These are phyloP conservation scores for Penicillium hordei DNA, from an alignment of 2,329 filamentous ascomycete species.

Conservation along the genomic window DNA sequence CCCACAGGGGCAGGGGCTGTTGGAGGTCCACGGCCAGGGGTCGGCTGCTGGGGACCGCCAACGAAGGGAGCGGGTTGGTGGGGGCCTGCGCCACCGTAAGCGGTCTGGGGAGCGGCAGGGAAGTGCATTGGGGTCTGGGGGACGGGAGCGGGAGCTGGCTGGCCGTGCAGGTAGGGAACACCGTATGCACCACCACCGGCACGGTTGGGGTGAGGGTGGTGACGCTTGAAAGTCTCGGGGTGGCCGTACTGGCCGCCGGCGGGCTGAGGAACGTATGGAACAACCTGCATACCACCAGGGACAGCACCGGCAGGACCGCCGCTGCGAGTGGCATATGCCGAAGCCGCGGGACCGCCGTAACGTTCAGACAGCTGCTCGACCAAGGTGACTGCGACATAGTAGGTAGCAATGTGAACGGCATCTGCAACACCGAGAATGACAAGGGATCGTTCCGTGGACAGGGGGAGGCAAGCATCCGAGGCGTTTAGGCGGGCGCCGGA, in stretches of 20 bases:
- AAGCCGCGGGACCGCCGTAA: slow-evolving; percentile 92
- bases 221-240: slow-evolving; percentile 77
- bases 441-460: slow-evolving; percentile 95
- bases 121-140: slow-evolving; percentile 76
- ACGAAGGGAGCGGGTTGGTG: slow-evolving; percentile 69
- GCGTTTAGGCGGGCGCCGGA: slow-evolving; percentile 95
- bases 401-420: slow-evolving; percentile 97
- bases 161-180: slow-evolving; percentile 70
- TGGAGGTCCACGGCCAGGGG: slow-evolving; percentile 64
- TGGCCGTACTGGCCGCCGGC: slow-evolving; percentile 90
- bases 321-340: slow-evolving; percentile 94
- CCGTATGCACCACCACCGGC: slow-evolving; percentile 73
- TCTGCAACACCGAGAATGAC: slow-evolving; percentile 97
- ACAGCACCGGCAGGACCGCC: slow-evolving; percentile 91
- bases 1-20: slow-evolving; percentile 67
- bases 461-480: slow-evolving; percentile 87
- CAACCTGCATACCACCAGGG: slow-evolving; percentile 96
- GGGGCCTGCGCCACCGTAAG: slow-evolving; percentile 76
- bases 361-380: slow-evolving; percentile 96
- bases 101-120: slow-evolving; percentile 68
- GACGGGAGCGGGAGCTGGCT: slow-evolving; percentile 53
- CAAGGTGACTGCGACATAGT: slow-evolving; percentile 97
- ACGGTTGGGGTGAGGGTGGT: slow-evolving; percentile 71
- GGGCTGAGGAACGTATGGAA: slow-evolving; percentile 94
- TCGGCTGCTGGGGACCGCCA: slow-evolving; percentile 62